These are phyloP conservation scores for Raphanus raphanistrum DNA, from an alignment of 345 rosid genomes.

Conservation along the genomic window DNA sequence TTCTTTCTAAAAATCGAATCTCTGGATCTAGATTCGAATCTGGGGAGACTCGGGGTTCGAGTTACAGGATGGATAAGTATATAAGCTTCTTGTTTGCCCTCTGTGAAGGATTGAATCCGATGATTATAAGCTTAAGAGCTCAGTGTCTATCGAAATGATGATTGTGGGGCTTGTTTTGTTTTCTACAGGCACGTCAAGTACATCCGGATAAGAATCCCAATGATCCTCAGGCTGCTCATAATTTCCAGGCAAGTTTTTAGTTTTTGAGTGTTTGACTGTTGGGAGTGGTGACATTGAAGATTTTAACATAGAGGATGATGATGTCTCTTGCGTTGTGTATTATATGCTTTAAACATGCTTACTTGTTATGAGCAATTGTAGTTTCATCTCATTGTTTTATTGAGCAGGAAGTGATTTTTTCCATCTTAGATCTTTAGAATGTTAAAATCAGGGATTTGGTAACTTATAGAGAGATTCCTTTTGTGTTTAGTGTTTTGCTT, in stretches of 20 bases:
- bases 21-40: background rate
- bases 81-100: constrained; percentile 11
- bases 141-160: constrained; percentile 11
- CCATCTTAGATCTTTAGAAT: background rate
- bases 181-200: constrained; percentile 88
- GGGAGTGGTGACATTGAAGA: background rate
- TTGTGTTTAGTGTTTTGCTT: background rate
- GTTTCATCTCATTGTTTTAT: constrained; percentile 1
- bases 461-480: background rate
- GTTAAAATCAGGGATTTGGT: background rate
- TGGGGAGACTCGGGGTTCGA: background rate
- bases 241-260: constrained; percentile 75
- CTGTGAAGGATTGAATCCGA: background rate
- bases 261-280: constrained; percentile 1
- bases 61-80: background rate
- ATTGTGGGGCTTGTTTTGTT: constrained; percentile 15
- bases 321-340: background rate
- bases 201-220: constrained; percentile 99
- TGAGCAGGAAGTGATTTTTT: background rate
- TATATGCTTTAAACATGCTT: background rate
- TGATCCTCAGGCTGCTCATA: constrained; percentile 90
- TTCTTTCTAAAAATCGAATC: background rate
- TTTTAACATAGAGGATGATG: background rate
- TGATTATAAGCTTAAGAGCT: background rate
- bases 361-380: constrained; percentile 6